Evolutionary conservation across 495 filamentous ascomycete genomes (phyloP), one percentile per base, ranked within the genome.

Genomic region (Penicillium canariense): DNA sequence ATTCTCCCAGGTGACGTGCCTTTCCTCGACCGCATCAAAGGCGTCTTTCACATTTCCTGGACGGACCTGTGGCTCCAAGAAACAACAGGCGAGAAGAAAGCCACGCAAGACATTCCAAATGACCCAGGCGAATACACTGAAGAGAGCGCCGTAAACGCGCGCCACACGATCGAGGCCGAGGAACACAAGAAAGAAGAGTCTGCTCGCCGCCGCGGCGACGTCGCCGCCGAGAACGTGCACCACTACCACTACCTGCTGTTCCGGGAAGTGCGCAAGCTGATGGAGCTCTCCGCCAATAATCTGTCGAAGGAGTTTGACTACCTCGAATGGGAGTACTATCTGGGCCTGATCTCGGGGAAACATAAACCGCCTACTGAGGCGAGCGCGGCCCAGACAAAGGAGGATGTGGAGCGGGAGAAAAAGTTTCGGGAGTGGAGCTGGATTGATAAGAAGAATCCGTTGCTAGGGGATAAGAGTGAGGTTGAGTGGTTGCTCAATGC

Each of bases 291-390:
- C 17, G 72, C 79, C 17, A 74, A 72, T 34, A 73, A 70, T 15
- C 82, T 85, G 7, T 79, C 83, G 0, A 82, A 84, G 44, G 80
- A 85, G 63, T 96, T 93, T 67, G 78, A 80, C 12, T 95, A 89
- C 64, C 71, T 84, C 8, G 89, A 95, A 65, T 96, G 91, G 91
- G 82, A 84, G 8, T 89, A 85, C 71, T 95, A 84, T 62, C 79
- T 96, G 17, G 78, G 77, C 22, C 77, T 96, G 2, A 78, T 93
- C 14, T 58, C 52, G 1, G 89, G 88, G 14, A 82, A 90, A 65
- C 80, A 92, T 59, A 84, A 87, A 48, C 57, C 10, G 30, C 31
- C 17, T 49, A 42, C 40, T 58, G 65, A 26, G 26, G 46, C 9
- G 32, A 38, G 23, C 14, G 43, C 52, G 10, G 36, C 18, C 32